Base-by-base conservation (phyloP, 345 rosid species). In the Salix viminalis region DNA sequence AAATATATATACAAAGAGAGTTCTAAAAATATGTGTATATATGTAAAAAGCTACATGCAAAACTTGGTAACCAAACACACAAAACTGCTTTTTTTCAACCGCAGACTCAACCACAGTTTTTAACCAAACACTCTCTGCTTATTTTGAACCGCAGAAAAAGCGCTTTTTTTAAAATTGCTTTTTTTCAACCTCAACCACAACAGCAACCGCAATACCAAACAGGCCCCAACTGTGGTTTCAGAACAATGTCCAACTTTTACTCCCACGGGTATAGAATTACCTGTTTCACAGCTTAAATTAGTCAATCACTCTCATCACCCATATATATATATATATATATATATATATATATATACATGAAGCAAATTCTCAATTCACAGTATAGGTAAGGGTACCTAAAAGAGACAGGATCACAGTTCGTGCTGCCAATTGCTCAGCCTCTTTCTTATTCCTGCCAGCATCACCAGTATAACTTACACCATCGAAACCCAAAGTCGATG, bases 371-470 rank as follows among this genome's bases (percentile, higher is more conserved):
- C 32, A 69, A 44, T 28, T 46, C n/a, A 44, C 9, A 23, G 2
- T 19, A 41, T 23, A 69, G 37, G 19, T 30, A 14, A 21, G 24
- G 58, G 10, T 72, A 87, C 90, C 85, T 24, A 80, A 67, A 77
- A 86, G 80, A 18, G 89, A 75, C 30, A 69, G 77, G 60, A 88
- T 77, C 70, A 36, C 84, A 16, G 79, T 75, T 62, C 83, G 84
- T 67, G 90, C 89, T 72, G 86, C 89, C 75, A 88, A 67, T 61
- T 86, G 86, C 54, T 88, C 89, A 48, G 89, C 90, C 65, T 86
- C 87, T 81, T 88, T 88, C 79, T 88, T 86, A 65, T 16, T 86
- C 75, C 48, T 71, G 12, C 80, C 81, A 52, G 42, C 2, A 56
- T 83, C 79, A 10, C 85, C 83, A 5, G 75, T 75, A 44, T 79